Evolutionary conservation across 2,329 filamentous ascomycete genomes (phyloP).

Genomic region (Fusarium globosum): DNA sequence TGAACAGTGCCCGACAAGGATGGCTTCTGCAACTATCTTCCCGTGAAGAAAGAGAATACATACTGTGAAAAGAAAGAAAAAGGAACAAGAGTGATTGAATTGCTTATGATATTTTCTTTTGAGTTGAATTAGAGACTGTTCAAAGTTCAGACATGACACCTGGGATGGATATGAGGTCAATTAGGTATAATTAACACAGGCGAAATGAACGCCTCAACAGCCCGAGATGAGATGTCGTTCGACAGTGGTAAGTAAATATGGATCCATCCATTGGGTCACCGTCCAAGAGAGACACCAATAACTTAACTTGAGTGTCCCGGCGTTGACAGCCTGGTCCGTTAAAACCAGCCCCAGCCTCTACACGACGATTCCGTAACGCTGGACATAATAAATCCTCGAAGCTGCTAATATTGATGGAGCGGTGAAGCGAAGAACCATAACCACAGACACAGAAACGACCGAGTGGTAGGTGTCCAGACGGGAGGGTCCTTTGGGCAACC

Average conservation of each 20-base stretch:
- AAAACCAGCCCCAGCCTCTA: not conserved
- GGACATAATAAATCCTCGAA: conserved; percentile 17
- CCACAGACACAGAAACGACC: conserved; percentile 6
- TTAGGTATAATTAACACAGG: conserved; percentile 6
- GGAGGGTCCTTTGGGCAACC: conserved; percentile 18
- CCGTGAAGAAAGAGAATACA: not conserved
- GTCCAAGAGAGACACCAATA: conserved; percentile 28
- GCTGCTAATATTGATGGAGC: conserved; percentile 29
- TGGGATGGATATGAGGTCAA: conserved; percentile 3
- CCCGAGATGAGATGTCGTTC: conserved; percentile 37
- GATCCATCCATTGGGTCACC: conserved; percentile 42
- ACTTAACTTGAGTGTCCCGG: conserved; percentile 1
- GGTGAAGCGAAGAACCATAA: conserved; percentile 35
- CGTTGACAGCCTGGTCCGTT: conserved; percentile 1
- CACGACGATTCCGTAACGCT: not conserved
- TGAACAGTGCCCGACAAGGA: conserved; percentile 5
- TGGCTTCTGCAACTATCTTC: conserved; percentile 1
- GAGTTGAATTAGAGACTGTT: not conserved
- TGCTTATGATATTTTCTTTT: not conserved
- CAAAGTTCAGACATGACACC: not conserved
- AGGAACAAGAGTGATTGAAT: not conserved
- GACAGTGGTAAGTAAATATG: conserved; percentile 40
- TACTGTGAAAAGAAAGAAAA: not conserved
- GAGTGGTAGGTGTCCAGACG: conserved; percentile 22
- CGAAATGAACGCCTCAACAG: conserved; percentile 25